These are phyloP conservation scores for Parmales sp. DNA, from an alignment of 108 stramenopile species.

Conservation along the genomic window DNA sequence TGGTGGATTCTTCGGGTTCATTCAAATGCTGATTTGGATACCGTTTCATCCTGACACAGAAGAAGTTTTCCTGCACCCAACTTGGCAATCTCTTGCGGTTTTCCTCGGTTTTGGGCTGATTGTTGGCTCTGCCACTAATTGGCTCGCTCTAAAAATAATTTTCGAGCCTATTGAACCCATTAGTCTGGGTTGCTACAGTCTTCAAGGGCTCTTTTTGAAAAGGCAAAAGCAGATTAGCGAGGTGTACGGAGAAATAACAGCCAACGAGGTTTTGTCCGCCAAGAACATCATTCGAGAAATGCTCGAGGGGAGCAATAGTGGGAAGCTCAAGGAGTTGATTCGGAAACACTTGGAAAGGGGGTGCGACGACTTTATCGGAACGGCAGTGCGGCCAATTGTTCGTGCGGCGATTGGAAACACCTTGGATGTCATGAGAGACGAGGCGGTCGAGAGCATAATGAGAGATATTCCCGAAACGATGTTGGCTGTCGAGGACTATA, in stretches of 20 bases:
- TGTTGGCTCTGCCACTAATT: slow-evolving; percentile 86
- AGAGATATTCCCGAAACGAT: slow-evolving; percentile 7
- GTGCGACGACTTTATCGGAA: slow-evolving; percentile 12
- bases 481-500: slow-evolving; percentile 38
- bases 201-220: slow-evolving; percentile 87
- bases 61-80: not conserved
- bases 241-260: slow-evolving; percentile 13
- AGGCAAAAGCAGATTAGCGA: slow-evolving; percentile 69
- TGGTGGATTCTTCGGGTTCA: not conserved
- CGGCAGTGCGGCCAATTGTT: not conserved
- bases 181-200: slow-evolving; percentile 42
- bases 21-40: slow-evolving; percentile 9
- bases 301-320: slow-evolving; percentile 17
- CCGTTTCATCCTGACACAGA: not conserved
- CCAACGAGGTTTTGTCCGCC: slow-evolving; percentile 9
- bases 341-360: slow-evolving; percentile 11
- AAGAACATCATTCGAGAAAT: slow-evolving; percentile 15
- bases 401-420: not conserved
- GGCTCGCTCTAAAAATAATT: slow-evolving; percentile 81
- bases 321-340: slow-evolving; percentile 6
- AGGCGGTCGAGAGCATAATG: slow-evolving; percentile 15
- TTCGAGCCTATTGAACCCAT: slow-evolving; percentile 78
- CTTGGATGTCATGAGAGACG: slow-evolving; percentile 7
- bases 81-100: not conserved
- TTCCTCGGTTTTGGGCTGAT: slow-evolving; percentile 44